These are phyloP conservation scores for Arxiozyma heterogenica DNA, from an alignment of 1,139 yeast species.

Conservation along the genomic window DNA sequence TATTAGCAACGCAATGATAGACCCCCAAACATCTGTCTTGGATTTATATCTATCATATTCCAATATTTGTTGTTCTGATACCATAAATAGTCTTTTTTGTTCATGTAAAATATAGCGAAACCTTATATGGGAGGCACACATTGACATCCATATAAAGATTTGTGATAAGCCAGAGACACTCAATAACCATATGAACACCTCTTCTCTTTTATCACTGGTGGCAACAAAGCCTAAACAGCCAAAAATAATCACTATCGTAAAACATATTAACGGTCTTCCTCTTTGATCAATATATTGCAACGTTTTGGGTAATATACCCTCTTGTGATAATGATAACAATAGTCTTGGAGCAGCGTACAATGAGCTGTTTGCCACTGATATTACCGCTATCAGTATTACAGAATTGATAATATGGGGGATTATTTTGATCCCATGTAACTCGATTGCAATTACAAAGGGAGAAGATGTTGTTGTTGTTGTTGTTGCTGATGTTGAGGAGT, in stretches of 20 bases:
- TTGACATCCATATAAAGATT: conserved; percentile 49
- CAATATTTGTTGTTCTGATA: not conserved
- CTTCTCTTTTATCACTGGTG: conserved; percentile 39
- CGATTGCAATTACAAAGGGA: conserved; percentile 65
- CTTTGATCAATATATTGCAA: conserved; percentile 46
- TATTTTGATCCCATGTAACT: conserved; percentile 51
- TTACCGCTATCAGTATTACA: conserved; percentile 54
- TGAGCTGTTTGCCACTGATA: conserved; percentile 67
- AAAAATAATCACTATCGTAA: conserved; percentile 40
- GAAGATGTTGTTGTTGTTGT: conserved; percentile 33
- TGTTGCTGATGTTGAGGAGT: conserved; percentile 14
- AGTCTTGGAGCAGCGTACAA: conserved; percentile 65
- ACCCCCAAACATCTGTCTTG: conserved; percentile 59
- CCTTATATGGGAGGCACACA: conserved; percentile 43
- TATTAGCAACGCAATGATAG: conserved; percentile 51
- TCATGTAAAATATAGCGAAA: conserved; percentile 43
- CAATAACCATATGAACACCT: conserved; percentile 56
- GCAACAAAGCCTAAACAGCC: conserved; percentile 60
- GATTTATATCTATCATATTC: conserved; percentile 44
- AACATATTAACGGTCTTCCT: conserved; percentile 51
- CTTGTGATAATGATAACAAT: conserved; percentile 47
- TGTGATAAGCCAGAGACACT: conserved; percentile 56
- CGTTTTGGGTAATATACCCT: conserved; percentile 51
- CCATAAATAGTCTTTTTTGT: conserved; percentile 27
- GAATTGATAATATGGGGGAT: conserved; percentile 64